phyloP scores from a whole-genome alignment of 192 early-diverging fungal species.

The Gamsiella multidivaricata region DNA sequence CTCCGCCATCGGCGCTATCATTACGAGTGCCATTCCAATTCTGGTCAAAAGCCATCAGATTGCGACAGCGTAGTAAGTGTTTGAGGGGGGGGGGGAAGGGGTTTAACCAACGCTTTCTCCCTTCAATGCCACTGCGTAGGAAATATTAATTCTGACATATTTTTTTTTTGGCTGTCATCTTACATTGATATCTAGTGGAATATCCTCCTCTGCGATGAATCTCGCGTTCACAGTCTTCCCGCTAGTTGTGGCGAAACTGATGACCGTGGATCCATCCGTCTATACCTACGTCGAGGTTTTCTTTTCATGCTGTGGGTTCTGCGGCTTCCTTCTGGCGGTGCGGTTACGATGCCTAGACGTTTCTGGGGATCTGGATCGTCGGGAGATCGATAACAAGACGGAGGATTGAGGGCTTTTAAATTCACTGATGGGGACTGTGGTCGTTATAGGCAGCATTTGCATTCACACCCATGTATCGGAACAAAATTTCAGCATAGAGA shows the following conservation, averaged over 20 bases:
- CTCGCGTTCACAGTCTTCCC: constrained; percentile 48
- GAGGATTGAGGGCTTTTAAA: neutral
- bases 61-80: constrained; percentile 46
- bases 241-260: constrained; percentile 41
- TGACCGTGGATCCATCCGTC: constrained; percentile 24
- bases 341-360: constrained; percentile 34
- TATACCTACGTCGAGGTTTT: constrained; percentile 51
- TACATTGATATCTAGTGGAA: constrained; percentile 31
- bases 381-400: constrained; percentile 19
- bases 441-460: too few species aligned
- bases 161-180: neutral
- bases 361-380: constrained; percentile 28
- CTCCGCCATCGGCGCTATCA: constrained; percentile 70
- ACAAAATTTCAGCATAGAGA: too few species aligned
- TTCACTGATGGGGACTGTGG: too few species aligned
- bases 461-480: too few species aligned
- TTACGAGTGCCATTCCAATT: constrained; percentile 72
- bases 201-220: constrained; percentile 46
- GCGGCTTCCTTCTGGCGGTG: constrained; percentile 36
- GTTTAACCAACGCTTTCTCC: too few species aligned
- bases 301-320: constrained; percentile 41
- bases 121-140: too few species aligned
- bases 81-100: too few species aligned
- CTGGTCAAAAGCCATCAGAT: constrained; percentile 62
- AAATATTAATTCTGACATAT: too few species aligned